A percentile compares a stretch with the other conserved stretches of the same genome.
Conservation (phyloP, 345 rosid genomes). For the Aquilaria yunnanensis region DNA sequence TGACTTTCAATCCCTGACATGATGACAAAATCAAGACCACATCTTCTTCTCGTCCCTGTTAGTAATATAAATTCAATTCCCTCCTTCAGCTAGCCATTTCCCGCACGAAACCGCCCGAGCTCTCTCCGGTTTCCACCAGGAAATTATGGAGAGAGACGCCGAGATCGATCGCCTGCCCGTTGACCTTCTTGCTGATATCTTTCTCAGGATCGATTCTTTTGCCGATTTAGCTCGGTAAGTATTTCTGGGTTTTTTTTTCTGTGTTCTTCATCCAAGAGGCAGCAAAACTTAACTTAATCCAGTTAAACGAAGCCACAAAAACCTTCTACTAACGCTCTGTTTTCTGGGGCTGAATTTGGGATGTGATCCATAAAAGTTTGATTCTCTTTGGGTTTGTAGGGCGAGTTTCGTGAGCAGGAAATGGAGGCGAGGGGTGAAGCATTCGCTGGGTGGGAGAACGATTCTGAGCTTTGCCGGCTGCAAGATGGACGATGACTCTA, state of each 20-base stretch:
- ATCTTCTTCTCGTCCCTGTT: conserved; percentile 8
- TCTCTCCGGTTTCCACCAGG: background rate
- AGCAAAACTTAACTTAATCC: too few species aligned
- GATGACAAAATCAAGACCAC: conserved; percentile 35
- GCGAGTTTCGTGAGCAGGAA: conserved; percentile 78
- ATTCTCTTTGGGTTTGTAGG: conserved; percentile 26
- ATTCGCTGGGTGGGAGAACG: conserved; percentile 59
- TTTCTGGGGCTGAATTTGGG: background rate
- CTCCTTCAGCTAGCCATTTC: background rate
- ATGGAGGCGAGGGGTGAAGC: conserved; percentile 87
- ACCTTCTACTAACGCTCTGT: too few species aligned
- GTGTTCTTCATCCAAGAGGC: background rate
- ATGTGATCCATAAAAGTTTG: background rate
- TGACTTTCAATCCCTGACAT: conserved; percentile 4
- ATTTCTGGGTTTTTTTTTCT: background rate
- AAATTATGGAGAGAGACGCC: conserved; percentile 40
- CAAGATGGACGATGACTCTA: conserved; percentile 83
- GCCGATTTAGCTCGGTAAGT: conserved; percentile 82
- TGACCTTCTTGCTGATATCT: conserved; percentile 70
- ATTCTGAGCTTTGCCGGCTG: conserved; percentile 69
- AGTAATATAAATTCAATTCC: conserved; percentile 4
- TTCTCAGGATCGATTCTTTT: conserved; percentile 55
- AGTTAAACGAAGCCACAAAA: too few species aligned
- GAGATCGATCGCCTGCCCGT: conserved; percentile 73
- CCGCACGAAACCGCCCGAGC: conserved; percentile 6